phyloP scores from a whole-genome alignment of 768 basidiomycete species.

The Boletus fagicola region DNA sequence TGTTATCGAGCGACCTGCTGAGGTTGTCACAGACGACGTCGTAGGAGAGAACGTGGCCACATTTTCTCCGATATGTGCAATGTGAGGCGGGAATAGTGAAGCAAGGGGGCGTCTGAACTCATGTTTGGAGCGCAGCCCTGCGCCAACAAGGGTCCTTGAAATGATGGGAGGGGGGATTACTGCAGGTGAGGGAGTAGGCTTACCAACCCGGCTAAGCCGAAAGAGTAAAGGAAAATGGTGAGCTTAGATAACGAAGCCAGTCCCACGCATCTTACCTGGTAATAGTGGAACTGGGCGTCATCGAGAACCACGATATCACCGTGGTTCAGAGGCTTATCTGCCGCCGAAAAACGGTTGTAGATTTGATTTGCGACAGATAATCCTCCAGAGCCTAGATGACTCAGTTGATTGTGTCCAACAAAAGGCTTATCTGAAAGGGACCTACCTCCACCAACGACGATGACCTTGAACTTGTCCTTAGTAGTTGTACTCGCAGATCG shows the following conservation, averaged over 20 bases:
- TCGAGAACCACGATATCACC: conserved; percentile 90
- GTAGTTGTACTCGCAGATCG: conserved; percentile 26
- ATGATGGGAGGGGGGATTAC: conserved; percentile 2
- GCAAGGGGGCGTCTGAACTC: conserved; percentile 64
- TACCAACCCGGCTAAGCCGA: conserved; percentile 82
- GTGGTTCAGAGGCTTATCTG: conserved; percentile 61
- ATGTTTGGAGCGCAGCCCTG: conserved; percentile 75
- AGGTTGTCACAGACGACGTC: conserved; percentile 69
- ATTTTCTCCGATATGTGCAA: conserved; percentile 68
- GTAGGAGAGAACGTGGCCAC: conserved; percentile 74
- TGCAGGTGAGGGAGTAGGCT: conserved; percentile 14
- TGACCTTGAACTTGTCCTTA: conserved; percentile 69
- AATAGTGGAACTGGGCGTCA: conserved; percentile 77
- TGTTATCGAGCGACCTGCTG: conserved; percentile 61
- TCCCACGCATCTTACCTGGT: conserved; percentile 54
- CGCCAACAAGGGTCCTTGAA: conserved; percentile 83
- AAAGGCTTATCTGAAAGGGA: background rate
- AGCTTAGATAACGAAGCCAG: background rate
- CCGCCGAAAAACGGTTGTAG: conserved; percentile 70
- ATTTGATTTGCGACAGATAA: conserved; percentile 86
- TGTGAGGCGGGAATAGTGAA: conserved; percentile 71
- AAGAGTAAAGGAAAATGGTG: background rate
- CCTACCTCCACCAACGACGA: conserved; percentile 86
- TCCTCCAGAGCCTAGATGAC: conserved; percentile 68
- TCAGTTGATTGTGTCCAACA: conserved; percentile 5